Conservation (phyloP, 164 flowering plant species). For the grape (Vitis vinifera) region ASM3070453v1 NC_081807.1:15752501-15753000, state of each 20-base stretch:
- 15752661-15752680: slow-evolving; percentile 94
- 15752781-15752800: slow-evolving; percentile 92
- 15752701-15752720: slow-evolving; percentile 69
- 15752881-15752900: slow-evolving; percentile 87
- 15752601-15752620: too few species aligned
- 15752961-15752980: slow-evolving; percentile 94
- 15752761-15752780: slow-evolving; percentile 92
- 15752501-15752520: slow-evolving; percentile 63
- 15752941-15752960: slow-evolving; percentile 83
- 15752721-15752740: slow-evolving; percentile 81
- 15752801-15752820: slow-evolving; percentile 93
- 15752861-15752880: slow-evolving; percentile 84
- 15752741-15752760: slow-evolving; percentile 95
- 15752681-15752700: slow-evolving; percentile 84
- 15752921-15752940: slow-evolving; percentile 98
- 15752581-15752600: slow-evolving; percentile 18
- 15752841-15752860: slow-evolving; percentile 96
- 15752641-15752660: slow-evolving; percentile 99
- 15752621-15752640: not conserved
- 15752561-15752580: slow-evolving; percentile 51
- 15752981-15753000: slow-evolving; percentile 88
- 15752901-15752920: slow-evolving; percentile 92
- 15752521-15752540: slow-evolving; percentile 54
- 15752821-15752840: slow-evolving; percentile 86
- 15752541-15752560: slow-evolving; percentile 71